Evolutionary conservation across 768 basidiomycete genomes (phyloP), one percentile per base, ranked within the genome.

Genomic region (Collybia mongolica): DNA sequence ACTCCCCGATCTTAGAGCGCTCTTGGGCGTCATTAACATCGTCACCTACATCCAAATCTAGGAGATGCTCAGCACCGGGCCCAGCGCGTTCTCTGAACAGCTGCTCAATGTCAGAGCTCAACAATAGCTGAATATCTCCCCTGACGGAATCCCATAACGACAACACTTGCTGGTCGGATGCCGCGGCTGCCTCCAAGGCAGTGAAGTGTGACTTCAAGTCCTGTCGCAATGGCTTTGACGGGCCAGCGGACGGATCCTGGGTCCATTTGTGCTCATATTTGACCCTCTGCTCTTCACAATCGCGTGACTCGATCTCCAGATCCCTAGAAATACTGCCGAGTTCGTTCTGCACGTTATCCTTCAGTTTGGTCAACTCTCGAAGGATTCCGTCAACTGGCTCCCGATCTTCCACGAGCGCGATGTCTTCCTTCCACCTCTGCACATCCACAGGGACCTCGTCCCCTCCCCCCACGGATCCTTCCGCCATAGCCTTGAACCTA

Each of bases 181-280:
- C 65, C 1, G 80, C 79, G 0, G 96, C 96, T 1, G 90, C 84
- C 8, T 88, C 84, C 35, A 96, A 72, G 0, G 88, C 81, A 14
- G 71, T 72, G 18, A 81, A 65, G 57, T 93, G 90, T 8, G 82
- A 76, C 65, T 93, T 93, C 48, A 98, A 68, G 62, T 94, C 93
- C 53, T 82, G 82, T 12, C 94, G 76, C 48, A 89, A 65, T 5
- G 75, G 68, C 64, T 89, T 87, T 39, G 87, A 89, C 51, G 85
- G 68, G 1, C 80, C 76, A 0, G 90, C 84, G 4, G 88, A 88
- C 0, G 96, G 95, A 7, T 81, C 79, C 66, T 97, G 95, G 6
- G 87, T 84, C 87, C 92, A 98, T 23, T 81, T 65, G 56, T 93
- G 86, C 24, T 87, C 87, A 65, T 92, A 95, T 66, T 88, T 88